Percentiles rank a stretch among this genome's conserved stretches.
These are phyloP conservation scores for Suillus plorans DNA, from an alignment of 768 basidiomycete genomes.

Conservation along the genomic window DNA sequence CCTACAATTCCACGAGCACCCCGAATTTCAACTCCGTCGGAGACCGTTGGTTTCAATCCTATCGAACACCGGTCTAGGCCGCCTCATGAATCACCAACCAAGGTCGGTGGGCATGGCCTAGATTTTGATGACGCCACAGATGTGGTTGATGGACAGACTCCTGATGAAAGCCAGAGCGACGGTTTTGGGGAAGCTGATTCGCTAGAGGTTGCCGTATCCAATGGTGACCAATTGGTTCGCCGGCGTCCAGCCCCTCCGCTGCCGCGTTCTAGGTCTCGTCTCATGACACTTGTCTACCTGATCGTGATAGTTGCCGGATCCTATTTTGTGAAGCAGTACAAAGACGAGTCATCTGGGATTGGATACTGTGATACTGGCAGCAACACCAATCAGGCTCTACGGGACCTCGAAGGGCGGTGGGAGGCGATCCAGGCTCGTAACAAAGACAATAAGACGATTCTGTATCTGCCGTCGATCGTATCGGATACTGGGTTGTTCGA, in stretches of 20 bases:
- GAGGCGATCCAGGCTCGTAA: constrained; percentile 57
- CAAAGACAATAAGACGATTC: constrained; percentile 49
- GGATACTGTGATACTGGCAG: constrained; percentile 75
- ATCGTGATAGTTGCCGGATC: constrained; percentile 35
- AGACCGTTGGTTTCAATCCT: constrained; percentile 15
- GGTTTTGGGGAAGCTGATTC: constrained; percentile 15
- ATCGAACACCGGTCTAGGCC: constrained; percentile 20
- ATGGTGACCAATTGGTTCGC: constrained; percentile 23
- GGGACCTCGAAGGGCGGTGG: constrained; percentile 43
- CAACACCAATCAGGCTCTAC: constrained; percentile 57
- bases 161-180: constrained; percentile 21
- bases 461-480: constrained; percentile 34
- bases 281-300: constrained; percentile 45
- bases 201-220: constrained; percentile 36
- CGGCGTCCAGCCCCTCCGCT: constrained; percentile 13
- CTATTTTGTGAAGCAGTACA: constrained; percentile 49
- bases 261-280: constrained; percentile 23
- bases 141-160: constrained; percentile 1
- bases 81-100: constrained; percentile 22
- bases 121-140: constrained; percentile 16
- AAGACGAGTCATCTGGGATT: constrained; percentile 64
- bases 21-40: constrained; percentile 15
- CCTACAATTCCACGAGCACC: constrained; percentile 34
- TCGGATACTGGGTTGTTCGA: constrained; percentile 25
- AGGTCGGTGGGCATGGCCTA: constrained; percentile 12